These are phyloP conservation scores for Magnolia changhungtana DNA, from an alignment of 164 flowering plant species.

Conservation along the genomic window DNA sequence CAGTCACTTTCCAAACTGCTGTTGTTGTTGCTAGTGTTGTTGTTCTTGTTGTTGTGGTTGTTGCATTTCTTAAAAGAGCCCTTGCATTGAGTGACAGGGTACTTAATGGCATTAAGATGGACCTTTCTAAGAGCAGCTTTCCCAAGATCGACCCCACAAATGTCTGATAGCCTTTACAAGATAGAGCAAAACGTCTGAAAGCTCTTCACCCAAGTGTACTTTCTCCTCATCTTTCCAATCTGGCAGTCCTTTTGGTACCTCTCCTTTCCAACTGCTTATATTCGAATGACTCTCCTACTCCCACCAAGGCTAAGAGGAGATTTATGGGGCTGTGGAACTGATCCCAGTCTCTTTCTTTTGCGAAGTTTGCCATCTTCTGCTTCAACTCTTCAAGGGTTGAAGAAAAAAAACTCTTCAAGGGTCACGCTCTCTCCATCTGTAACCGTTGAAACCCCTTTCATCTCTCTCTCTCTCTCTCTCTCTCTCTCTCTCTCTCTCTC, in stretches of 20 bases:
- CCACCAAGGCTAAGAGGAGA: conserved; percentile 18
- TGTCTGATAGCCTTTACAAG: conserved; percentile 44
- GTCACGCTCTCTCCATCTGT: no score
- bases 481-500: no score
- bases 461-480: no score
- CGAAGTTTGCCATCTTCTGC: no score
- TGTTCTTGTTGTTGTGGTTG: background rate
- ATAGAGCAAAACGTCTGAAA: conserved; percentile 55
- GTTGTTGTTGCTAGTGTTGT: background rate
- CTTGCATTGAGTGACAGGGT: conserved; percentile 26
- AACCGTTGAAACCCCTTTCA: no score
- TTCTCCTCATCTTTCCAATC: conserved; percentile 41
- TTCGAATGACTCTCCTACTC: conserved; percentile 46
- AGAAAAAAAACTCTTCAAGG: no score
- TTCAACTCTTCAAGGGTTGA: no score
- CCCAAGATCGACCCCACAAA: conserved; percentile 57
- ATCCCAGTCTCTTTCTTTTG: no score
- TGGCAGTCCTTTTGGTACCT: conserved; percentile 46
- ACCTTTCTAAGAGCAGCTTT: conserved; percentile 47
- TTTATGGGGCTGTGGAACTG: no score
- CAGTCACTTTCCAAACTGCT: background rate
- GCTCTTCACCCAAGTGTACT: conserved; percentile 51
- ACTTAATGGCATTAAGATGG: conserved; percentile 40
- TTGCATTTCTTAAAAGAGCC: conserved; percentile 13
- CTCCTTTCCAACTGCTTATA: conserved; percentile 53